Conservation (phyloP, 306 rosid genomes). For the Quercus parvula region DNA sequence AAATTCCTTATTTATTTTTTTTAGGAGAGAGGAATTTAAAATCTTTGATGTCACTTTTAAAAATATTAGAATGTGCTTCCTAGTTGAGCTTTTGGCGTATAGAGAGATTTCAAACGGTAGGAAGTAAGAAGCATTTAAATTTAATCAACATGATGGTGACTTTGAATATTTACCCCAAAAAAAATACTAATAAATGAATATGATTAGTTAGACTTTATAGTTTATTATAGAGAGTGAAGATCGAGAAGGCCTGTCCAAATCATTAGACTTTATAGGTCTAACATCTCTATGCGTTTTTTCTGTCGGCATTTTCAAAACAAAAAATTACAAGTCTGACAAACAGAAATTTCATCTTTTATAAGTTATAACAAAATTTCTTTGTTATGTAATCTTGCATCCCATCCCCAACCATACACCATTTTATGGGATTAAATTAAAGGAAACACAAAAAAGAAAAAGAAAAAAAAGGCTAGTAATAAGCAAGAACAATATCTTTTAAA, state of each 20-base stretch:
- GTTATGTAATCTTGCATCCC: slow-evolving; percentile 25
- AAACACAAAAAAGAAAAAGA: background rate
- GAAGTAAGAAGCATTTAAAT: background rate
- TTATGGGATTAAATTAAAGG: slow-evolving; percentile 7
- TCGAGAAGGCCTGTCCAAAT: background rate
- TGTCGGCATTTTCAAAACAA: background rate
- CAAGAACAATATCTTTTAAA: slow-evolving; percentile 5
- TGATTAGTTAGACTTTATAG: background rate
- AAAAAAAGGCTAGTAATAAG: slow-evolving; percentile 2
- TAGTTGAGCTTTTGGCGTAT: too few relatives aligned
- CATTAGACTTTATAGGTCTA: background rate
- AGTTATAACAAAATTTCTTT: background rate
- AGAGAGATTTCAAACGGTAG: background rate
- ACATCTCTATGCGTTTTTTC: background rate
- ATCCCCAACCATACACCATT: slow-evolving; percentile 14
- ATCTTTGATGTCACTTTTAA: too few relatives aligned
- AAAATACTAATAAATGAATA: background rate
- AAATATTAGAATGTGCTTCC: too few relatives aligned
- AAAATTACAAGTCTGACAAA: background rate
- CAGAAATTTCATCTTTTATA: slow-evolving; percentile 9
- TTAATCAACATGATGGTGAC: background rate
- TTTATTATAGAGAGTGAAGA: background rate
- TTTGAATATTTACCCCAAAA: background rate
- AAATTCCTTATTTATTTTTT: too few relatives aligned
- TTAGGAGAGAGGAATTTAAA: too few relatives aligned